A percentile compares a stretch with the other conserved stretches of the same genome.
Conservation (phyloP, 2,329 filamentous ascomycete species). For the Sporothrix pseudoabietina region DNA sequence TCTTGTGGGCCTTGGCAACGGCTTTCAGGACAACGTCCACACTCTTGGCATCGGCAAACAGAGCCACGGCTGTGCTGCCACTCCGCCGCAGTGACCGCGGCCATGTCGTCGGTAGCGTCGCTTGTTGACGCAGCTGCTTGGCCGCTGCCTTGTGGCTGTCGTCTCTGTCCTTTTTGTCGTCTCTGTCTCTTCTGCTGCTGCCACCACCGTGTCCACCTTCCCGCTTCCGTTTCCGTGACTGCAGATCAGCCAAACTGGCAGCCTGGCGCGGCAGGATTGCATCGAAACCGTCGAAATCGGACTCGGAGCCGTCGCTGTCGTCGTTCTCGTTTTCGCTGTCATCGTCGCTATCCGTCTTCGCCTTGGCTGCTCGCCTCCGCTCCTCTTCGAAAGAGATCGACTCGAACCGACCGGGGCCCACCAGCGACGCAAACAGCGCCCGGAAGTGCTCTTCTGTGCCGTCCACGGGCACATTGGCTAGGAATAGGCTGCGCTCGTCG, state of each 20-base stretch:
- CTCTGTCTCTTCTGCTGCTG: background rate
- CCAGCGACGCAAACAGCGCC: constrained; percentile 70
- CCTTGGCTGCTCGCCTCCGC: constrained; percentile 41
- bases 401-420: constrained; percentile 79
- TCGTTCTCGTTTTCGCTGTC: background rate
- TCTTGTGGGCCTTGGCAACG: constrained; percentile 62
- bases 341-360: background rate
- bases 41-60: constrained; percentile 81
- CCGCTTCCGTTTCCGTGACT: constrained; percentile 56
- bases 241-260: constrained; percentile 44
- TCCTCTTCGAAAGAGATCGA: constrained; percentile 72
- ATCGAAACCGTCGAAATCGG: constrained; percentile 2
- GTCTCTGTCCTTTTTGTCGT: background rate
- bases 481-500: constrained; percentile 78
- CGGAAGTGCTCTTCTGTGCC: constrained; percentile 77
- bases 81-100: constrained; percentile 68
- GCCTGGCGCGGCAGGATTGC: constrained; percentile 50
- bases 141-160: constrained; percentile 33
- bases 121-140: constrained; percentile 4
- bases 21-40: constrained; percentile 77
- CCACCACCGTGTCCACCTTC: constrained; percentile 37
- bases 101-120: constrained; percentile 69
- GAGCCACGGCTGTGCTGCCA: constrained; percentile 76
- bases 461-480: constrained; percentile 88
- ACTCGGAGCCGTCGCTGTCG: background rate